Evolutionary conservation across 192 early-diverging fungal species (phyloP), one percentile per base, ranked within the genome.

Genomic region (Piromyces finnis): DNA sequence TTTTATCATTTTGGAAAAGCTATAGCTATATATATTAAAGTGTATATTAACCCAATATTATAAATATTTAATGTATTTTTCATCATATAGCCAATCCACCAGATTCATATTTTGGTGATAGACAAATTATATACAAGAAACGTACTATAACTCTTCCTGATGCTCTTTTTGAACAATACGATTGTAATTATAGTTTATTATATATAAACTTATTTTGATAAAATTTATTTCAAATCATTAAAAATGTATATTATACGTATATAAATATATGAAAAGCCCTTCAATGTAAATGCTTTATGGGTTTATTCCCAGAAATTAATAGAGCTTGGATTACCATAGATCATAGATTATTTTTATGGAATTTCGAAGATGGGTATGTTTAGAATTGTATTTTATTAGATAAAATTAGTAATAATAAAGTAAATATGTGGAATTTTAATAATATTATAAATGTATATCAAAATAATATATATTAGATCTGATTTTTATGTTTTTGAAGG

Each of bases 311-410:
- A 17, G 94, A 96, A 80, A 93, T 98, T 79, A 86, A 93, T 78
- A 92, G 93, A 28, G 95, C 92, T 22, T 98, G 96, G 94, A 93
- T 97, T 41, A 94, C 93, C 2, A 92, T 98, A 78, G 95, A 95
- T 84, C 91, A 95, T 83, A 87, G 90, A 35, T 87, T 97, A 30
- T 97, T 93, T 82, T 84, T 98, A 37, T 97, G 95, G 96, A 94
- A 98, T 84, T 97, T 95, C 84, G 88, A 91, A 59, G 90, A 93
- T 29, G 89, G 90, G 88, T 89, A 85, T 85, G 27, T 82, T 81
- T 79, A n/a, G n/a, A n/a, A n/a, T n/a, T n/a, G n/a, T n/a, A n/a
- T n/a, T n/a, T n/a, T n/a, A n/a, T n/a, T n/a, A n/a, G n/a, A n/a
- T n/a, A n/a, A n/a, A n/a, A n/a, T n/a, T n/a, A n/a, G n/a, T n/a